A percentile compares a stretch with the other conserved stretches of the same genome.
These are phyloP conservation scores for Fusarium musae DNA, from an alignment of 2,329 filamentous ascomycete species.

Conservation along the genomic window DNA sequence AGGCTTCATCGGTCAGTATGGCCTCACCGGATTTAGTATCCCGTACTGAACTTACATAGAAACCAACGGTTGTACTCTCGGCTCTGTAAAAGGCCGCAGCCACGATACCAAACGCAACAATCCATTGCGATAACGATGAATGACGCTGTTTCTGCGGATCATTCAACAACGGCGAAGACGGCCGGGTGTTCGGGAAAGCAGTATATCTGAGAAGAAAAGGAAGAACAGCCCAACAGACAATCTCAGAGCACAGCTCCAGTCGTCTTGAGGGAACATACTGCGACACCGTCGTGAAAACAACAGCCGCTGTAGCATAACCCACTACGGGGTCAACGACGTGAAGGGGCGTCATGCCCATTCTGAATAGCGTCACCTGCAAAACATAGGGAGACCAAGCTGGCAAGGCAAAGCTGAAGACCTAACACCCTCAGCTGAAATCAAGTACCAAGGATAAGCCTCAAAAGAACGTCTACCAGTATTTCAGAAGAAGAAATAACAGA, in stretches of 20 bases:
- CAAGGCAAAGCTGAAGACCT: background rate
- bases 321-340: background rate
- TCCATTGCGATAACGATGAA: conserved; percentile 15
- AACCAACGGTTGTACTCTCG: conserved; percentile 7
- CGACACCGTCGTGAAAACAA: conserved; percentile 41
- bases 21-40: fast-evolving
- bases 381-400: background rate
- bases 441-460: too few species aligned
- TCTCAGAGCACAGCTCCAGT: conserved; percentile 48
- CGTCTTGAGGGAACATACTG: conserved; percentile 32
- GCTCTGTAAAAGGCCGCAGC: conserved; percentile 26
- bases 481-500: too few species aligned
- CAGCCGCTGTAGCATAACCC: conserved; percentile 26
- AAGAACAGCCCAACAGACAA: conserved; percentile 48
- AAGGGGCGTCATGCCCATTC: background rate
- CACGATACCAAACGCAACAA: conserved; percentile 7
- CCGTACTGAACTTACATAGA: background rate
- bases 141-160: background rate
- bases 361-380: background rate
- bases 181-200: too few species aligned
- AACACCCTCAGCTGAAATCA: background rate
- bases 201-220: conserved; percentile 36
- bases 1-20: conserved; percentile 27
- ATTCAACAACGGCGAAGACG: background rate
- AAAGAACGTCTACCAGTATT: too few species aligned